Conservation (phyloP, 2,329 filamentous ascomycete genomes). For the Allantophomopsis lycopodina region DNA sequence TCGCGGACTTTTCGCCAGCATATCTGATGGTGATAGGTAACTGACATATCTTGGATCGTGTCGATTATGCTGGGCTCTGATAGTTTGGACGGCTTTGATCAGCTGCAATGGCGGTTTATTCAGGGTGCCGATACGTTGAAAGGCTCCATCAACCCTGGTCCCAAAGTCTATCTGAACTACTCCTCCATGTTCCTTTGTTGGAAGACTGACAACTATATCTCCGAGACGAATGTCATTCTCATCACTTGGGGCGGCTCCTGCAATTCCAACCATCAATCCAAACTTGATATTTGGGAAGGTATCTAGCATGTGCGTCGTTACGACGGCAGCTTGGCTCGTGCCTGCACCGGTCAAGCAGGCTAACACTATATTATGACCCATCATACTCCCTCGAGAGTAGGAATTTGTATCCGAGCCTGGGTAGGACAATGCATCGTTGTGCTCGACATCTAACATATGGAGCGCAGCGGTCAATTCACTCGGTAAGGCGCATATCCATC, state of each 20-base stretch:
- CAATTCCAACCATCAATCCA: constrained; percentile 29
- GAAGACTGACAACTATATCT: constrained; percentile 4
- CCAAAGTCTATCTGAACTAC: constrained; percentile 2
- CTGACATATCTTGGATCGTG: too few relatives aligned
- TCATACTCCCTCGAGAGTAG: constrained; percentile 13
- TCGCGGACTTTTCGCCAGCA: too few relatives aligned
- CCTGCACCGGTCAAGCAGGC: constrained; percentile 18
- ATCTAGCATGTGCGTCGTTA: constrained; percentile 16
- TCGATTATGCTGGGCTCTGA: constrained; percentile 7
- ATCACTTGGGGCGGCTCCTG: constrained; percentile 11
- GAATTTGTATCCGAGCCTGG: constrained; percentile 6
- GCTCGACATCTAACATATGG: too few relatives aligned
- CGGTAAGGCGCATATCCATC: too few relatives aligned
- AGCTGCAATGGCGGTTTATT: constrained; percentile 7
- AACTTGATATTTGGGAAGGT: constrained; percentile 21
- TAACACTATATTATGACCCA: constrained; percentile 18
- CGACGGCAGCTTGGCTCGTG: constrained; percentile 15
- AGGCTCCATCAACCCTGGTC: constrained; percentile 2
- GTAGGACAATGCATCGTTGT: too few relatives aligned
- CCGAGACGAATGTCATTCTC: constrained; percentile 6
- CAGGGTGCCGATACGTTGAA: constrained; percentile 3
- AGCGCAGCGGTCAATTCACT: too few relatives aligned
- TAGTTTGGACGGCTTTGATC: constrained; percentile 7
- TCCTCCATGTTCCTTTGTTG: not conserved
- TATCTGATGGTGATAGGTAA: too few relatives aligned